Percentiles rank a stretch among this genome's conserved stretches.
Conservation (phyloP, 495 filamentous ascomycete genomes). For the Penicillium paradoxum region DNA sequence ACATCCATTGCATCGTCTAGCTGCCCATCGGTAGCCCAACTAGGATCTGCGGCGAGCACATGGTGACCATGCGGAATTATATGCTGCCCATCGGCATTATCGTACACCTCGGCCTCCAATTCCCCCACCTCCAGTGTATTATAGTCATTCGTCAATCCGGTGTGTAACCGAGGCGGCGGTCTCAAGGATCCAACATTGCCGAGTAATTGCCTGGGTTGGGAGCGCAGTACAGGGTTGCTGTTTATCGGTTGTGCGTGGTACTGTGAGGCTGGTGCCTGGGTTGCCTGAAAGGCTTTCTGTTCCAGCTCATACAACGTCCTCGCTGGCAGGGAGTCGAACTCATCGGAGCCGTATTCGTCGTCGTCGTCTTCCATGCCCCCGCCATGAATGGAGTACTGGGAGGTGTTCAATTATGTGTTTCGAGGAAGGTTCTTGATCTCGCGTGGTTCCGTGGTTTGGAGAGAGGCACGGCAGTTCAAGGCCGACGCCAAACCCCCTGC, state of each 20-base stretch:
- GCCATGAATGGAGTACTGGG: constrained; percentile 38
- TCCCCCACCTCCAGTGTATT: constrained; percentile 53
- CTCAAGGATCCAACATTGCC: constrained; percentile 18
- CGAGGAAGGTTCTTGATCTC: background rate
- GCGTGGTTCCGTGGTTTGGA: background rate
- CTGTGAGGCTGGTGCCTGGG: constrained; percentile 32
- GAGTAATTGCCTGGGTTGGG: constrained; percentile 3
- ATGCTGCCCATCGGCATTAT: constrained; percentile 35
- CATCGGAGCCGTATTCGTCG: constrained; percentile 63
- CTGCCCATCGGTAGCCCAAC: constrained; percentile 7
- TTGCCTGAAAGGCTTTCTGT: constrained; percentile 50
- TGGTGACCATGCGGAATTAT: constrained; percentile 20
- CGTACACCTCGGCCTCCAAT: constrained; percentile 48
- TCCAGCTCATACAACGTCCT: constrained; percentile 51
- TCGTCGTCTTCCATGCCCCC: constrained; percentile 55
- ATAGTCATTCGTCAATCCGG: constrained; percentile 47
- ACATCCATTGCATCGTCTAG: constrained; percentile 26
- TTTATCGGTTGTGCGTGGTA: constrained; percentile 5
- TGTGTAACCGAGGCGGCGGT: constrained; percentile 32
- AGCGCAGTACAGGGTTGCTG: constrained; percentile 4
- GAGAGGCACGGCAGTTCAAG: background rate
- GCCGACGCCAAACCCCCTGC: background rate
- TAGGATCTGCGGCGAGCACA: background rate
- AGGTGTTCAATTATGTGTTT: background rate
- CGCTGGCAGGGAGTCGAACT: constrained; percentile 53